A percentile compares a stretch with the other conserved stretches of the same genome.
phyloP scores from a whole-genome alignment of 331 rosid species.

The Quercus tomentella region DNA sequence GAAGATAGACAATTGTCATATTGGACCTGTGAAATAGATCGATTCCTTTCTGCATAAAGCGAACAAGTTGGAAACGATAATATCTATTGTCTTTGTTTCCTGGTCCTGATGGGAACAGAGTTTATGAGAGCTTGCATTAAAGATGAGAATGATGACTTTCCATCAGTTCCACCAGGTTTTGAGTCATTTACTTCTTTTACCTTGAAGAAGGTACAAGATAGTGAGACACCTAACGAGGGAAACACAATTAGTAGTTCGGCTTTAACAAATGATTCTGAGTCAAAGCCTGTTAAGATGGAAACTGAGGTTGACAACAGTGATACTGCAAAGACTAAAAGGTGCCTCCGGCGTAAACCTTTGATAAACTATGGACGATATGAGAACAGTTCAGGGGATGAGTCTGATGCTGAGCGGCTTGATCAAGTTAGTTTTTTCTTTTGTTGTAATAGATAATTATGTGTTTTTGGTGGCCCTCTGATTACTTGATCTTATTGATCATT shows the following conservation, averaged over 20 bases:
- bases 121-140: conserved; percentile 72
- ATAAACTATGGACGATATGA: conserved; percentile 54
- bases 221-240: conserved; percentile 43
- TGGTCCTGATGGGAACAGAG: conserved; percentile 78
- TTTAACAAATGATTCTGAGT: conserved; percentile 44
- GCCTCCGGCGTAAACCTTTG: conserved; percentile 65
- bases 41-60: conserved; percentile 17
- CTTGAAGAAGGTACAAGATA: conserved; percentile 45
- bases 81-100: conserved; percentile 18
- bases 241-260: conserved; percentile 35
- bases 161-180: conserved; percentile 97
- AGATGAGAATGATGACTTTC: conserved; percentile 92
- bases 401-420: conserved; percentile 61
- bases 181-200: conserved; percentile 78
- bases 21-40: conserved; percentile 16
- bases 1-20: conserved; percentile 1
- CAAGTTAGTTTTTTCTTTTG: conserved; percentile 51
- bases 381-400: conserved; percentile 55
- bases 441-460: conserved; percentile 3
- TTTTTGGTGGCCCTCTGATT: neutral
- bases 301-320: conserved; percentile 33
- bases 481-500: conserved; percentile 9
- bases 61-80: conserved; percentile 20
- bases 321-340: conserved; percentile 53
- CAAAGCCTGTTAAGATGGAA: conserved; percentile 51